Conservation (phyloP, 2,329 filamentous ascomycete genomes). For the Spiromastix sp. region DNA sequence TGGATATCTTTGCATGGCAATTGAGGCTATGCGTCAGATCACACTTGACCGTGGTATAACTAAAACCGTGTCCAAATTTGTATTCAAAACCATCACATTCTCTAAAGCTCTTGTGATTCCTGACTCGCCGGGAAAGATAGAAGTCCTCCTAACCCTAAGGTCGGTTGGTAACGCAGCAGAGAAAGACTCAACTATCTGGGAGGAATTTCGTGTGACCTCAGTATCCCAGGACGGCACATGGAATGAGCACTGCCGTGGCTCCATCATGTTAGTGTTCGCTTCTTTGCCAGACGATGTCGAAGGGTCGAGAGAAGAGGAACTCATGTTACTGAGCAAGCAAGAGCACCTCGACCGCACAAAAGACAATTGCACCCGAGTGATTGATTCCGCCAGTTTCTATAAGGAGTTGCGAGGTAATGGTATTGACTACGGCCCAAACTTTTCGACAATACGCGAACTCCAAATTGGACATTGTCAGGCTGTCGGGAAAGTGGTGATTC, state of each 20-base stretch:
- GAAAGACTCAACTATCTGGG: neutral
- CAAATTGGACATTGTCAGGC: slow-evolving; percentile 2
- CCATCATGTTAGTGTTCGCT: neutral
- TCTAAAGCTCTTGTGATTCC: neutral
- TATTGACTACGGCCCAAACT: neutral
- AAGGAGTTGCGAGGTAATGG: neutral
- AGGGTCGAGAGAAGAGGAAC: neutral
- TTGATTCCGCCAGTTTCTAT: neutral
- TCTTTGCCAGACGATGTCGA: neutral
- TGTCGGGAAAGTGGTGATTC: slow-evolving; percentile 2
- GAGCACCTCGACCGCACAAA: neutral
- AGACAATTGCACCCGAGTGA: no score
- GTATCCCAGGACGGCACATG: neutral
- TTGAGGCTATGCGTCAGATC: slow-evolving; percentile 9
- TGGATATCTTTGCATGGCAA: slow-evolving; percentile 12
- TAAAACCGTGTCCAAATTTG: neutral
- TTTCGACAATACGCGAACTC: slow-evolving; percentile 3
- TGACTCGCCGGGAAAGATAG: neutral
- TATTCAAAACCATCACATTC: neutral
- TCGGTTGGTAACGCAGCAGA: neutral
- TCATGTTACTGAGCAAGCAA: neutral
- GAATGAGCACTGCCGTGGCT: neutral
- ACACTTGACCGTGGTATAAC: neutral
- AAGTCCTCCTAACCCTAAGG: slow-evolving; percentile 1
- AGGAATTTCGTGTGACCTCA: neutral